Conservation (phyloP, 2,329 filamentous ascomycete species). For the Aphanocladium album region DNA sequence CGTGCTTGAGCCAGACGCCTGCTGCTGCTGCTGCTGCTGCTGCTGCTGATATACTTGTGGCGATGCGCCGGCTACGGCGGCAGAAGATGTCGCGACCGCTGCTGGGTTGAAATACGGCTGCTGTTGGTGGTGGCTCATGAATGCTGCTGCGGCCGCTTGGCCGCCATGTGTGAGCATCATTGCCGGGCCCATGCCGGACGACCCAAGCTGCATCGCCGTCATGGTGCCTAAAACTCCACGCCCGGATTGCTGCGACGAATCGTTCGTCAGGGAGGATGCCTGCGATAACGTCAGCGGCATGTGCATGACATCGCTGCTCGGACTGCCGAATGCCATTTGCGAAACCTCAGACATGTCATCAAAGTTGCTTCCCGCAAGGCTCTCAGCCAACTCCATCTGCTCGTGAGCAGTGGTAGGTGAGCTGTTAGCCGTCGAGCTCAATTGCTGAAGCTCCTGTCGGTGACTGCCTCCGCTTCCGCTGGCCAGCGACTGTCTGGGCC, state of each 20-base stretch:
- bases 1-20: constrained; percentile 18
- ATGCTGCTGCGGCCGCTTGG: constrained; percentile 25
- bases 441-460: neutral
- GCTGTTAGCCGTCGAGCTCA: constrained; percentile 6
- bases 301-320: constrained; percentile 18
- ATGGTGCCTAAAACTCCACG: constrained; percentile 22
- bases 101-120: constrained; percentile 22
- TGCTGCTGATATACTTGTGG: constrained; percentile 11
- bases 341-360: constrained; percentile 22
- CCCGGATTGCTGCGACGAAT: constrained; percentile 18
- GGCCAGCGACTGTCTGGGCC: constrained; percentile 2
- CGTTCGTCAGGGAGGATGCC: constrained; percentile 17
- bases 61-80: neutral
- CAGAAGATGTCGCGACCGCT: neutral
- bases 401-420: constrained; percentile 15
- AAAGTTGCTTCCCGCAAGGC: constrained; percentile 19
- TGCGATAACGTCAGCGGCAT: constrained; percentile 20
- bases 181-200: constrained; percentile 33
- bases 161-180: constrained; percentile 34
- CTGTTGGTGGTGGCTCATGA: constrained; percentile 29
- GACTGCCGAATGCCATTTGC: constrained; percentile 21
- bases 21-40: constrained; percentile 20
- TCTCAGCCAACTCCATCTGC: constrained; percentile 18
- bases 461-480: neutral
- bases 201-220: constrained; percentile 25